Evolutionary conservation across 108 stramenopile species (phyloP), one percentile per base, ranked within the genome.

Genomic region (Tribonema minus): DNA sequence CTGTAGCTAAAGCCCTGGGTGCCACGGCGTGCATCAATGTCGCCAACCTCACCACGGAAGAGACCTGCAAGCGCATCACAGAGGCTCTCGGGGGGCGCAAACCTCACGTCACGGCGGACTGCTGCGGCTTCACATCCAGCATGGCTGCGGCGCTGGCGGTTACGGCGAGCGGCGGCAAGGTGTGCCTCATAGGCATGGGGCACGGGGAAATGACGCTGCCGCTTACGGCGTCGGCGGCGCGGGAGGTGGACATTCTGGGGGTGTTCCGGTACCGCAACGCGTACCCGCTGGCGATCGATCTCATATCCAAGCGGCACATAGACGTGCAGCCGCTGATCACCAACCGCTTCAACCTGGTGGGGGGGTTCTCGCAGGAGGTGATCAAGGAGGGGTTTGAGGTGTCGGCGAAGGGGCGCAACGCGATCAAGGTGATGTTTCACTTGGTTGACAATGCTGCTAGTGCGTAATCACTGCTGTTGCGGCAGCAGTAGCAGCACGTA

Each of bases 261-360:
- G 81, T 81, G 0, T 84, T 84, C 74, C 66, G 83, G 29, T 84
- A 84, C 75, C 36, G 76, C 34, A 77, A 84, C 68, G 60, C 81
- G 23, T 84, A 84, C 68, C 81, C 81, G 3, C 36, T 74, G 30
- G 80, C 78, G 23, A 60, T 84, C 28, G 46, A 76, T 6, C 64
- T 84, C 23, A 70, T 84, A 9, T n/a, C 29, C 12, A 70, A 74
- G 12, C 72, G 81, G n/a, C 64, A 66, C 1, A 73, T 84, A 30
- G 34, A 84, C 28, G 81, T 84, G 33, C 70, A 71, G 72, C 77
- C 70, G 31, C 83, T 84, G 36, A 82, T 84, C 68, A 84, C 83
- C 20, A 76, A 84, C 39, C 76, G 82, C 3, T 79, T 71, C 34
- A 67, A 41, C 66, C 65, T 82, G 28, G 58, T n/a, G 41, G 40